Percentiles rank a stretch among this genome's conserved stretches.
phyloP scores from a whole-genome alignment of 345 rosid species.

The Acer yangbiense region DNA sequence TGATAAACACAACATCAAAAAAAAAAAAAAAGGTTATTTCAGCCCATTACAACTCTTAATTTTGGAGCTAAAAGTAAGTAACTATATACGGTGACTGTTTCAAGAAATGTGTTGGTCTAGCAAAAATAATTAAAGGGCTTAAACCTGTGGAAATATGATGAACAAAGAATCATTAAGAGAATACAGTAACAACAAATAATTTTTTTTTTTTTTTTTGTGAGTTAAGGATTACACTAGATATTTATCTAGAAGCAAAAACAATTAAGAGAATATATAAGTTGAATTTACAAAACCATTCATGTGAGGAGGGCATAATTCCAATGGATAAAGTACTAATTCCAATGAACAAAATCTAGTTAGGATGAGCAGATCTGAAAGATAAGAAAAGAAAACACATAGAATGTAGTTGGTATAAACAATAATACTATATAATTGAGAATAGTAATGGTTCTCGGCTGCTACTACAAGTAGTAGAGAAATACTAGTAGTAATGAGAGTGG shows the following conservation, averaged over 20 bases:
- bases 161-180: neutral
- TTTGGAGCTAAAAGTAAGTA: too few species aligned
- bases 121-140: too few species aligned
- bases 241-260: neutral
- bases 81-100: too few species aligned
- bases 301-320: neutral
- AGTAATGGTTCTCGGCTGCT: neutral
- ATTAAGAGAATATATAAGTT: neutral
- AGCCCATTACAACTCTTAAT: too few species aligned
- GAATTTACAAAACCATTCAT: neutral
- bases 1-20: too few species aligned
- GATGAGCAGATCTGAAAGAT: neutral
- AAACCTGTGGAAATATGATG: neutral
- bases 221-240: too few species aligned
- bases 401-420: slow-evolving; percentile 18
- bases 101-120: too few species aligned
- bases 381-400: neutral
- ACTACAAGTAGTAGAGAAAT: neutral
- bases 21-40: too few species aligned
- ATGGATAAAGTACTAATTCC: neutral
- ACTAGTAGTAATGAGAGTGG: neutral
- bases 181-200: too few species aligned
- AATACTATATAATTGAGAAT: neutral
- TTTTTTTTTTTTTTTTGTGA: too few species aligned
- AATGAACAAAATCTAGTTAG: neutral